Conservation (phyloP, 441 rosid species). For the Brassica hybrid region DNA sequence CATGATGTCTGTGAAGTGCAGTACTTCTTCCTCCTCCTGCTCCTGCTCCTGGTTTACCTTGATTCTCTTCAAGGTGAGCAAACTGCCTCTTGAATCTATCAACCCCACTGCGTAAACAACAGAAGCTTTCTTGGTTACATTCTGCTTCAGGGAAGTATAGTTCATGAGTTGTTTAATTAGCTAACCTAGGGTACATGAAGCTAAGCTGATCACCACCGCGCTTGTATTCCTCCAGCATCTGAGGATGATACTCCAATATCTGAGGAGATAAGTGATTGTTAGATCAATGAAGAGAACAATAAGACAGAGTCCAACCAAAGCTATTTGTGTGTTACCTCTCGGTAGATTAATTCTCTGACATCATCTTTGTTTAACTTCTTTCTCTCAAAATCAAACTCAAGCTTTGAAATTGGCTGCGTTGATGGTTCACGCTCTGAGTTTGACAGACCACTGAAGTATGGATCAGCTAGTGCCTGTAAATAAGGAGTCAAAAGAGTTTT, state of each 20-base stretch:
- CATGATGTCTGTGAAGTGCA: constrained; percentile 90
- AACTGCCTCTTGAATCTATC: constrained; percentile 97
- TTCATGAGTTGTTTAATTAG: constrained; percentile 15
- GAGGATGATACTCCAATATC: constrained; percentile 99
- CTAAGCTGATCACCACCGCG: constrained; percentile 96
- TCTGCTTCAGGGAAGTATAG: not conserved
- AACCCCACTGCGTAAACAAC: constrained; percentile 72
- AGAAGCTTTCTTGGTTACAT: constrained; percentile 6
- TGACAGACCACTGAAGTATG: constrained; percentile 84
- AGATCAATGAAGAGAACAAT: constrained; percentile 21
- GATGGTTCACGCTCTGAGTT: constrained; percentile 93
- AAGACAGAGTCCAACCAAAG: constrained; percentile 6
- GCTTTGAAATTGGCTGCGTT: constrained; percentile 87
- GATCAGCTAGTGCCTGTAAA: constrained; percentile 89
- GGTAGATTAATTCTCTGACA: constrained; percentile 93
- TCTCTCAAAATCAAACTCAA: constrained; percentile 99
- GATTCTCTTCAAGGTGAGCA: constrained; percentile 96
- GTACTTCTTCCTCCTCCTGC: constrained; percentile 48
- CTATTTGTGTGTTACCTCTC: constrained; percentile 65
- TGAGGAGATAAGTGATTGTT: constrained; percentile 27
- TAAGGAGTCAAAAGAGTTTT: constrained; percentile 6
- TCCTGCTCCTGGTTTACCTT: constrained; percentile 70
- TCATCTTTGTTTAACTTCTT: constrained; percentile 91
- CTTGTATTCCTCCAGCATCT: constrained; percentile 95
- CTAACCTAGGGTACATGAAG: constrained; percentile 98